A percentile compares a stretch with the other conserved stretches of the same genome.
These are phyloP conservation scores for Salvia splendens DNA, from an alignment of 257 asterid genomes.

Conservation along the genomic window DNA sequence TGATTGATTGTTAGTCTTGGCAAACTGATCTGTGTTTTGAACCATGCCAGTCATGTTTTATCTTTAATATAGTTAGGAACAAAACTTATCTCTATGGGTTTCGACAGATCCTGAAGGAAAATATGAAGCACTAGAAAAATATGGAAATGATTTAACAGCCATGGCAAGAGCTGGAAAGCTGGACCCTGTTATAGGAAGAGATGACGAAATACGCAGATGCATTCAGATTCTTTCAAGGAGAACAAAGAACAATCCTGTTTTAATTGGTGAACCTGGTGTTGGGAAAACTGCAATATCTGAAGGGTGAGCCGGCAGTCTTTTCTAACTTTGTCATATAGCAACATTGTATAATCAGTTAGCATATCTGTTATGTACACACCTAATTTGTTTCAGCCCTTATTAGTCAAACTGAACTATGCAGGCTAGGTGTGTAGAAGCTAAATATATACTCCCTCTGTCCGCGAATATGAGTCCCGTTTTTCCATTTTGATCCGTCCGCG, in stretches of 20 bases:
- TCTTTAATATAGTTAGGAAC: neutral
- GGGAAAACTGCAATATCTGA: constrained; percentile 98
- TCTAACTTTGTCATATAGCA: neutral
- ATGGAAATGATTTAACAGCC: constrained; percentile 95
- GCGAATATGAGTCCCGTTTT: no score
- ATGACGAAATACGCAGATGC: constrained; percentile 96
- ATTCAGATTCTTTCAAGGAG: constrained; percentile 96
- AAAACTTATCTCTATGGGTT: constrained; percentile 25
- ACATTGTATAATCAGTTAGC: neutral
- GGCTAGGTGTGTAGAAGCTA: constrained; percentile 2
- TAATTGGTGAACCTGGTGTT: constrained; percentile 97
- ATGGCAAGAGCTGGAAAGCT: constrained; percentile 97
- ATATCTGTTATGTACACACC: neutral
- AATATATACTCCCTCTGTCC: no score
- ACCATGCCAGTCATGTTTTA: neutral
- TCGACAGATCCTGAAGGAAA: constrained; percentile 91
- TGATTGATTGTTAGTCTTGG: neutral
- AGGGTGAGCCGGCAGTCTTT: constrained; percentile 56
- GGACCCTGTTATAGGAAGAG: constrained; percentile 98
- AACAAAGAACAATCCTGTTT: constrained; percentile 92
- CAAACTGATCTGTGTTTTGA: constrained; percentile 1
- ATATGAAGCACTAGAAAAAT: constrained; percentile 85
- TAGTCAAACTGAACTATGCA: constrained; percentile 6
- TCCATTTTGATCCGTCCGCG: no score
- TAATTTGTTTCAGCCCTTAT: constrained; percentile 4